Evolutionary conservation across 805 yeast genomes (phyloP).

Genomic region (Peterozyma xylosa): DNA sequence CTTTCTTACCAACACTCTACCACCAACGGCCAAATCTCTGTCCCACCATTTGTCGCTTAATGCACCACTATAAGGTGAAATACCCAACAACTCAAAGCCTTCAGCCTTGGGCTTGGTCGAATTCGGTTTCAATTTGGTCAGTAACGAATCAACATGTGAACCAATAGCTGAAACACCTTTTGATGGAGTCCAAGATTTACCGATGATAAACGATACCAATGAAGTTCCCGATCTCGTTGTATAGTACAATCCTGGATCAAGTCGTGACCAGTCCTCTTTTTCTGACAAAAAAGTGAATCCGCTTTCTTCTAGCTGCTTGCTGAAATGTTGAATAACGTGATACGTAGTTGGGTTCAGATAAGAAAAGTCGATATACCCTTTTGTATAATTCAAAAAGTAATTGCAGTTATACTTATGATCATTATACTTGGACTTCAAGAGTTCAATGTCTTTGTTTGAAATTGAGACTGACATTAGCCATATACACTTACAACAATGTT

Average conservation of each 20-base stretch:
- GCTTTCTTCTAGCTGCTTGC: conserved; percentile 36
- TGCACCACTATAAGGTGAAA: conserved; percentile 79
- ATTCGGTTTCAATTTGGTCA: conserved; percentile 63
- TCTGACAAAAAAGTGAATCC: conserved; percentile 67
- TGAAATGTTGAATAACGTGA: conserved; percentile 56
- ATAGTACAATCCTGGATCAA: conserved; percentile 47
- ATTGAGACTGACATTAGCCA: no score
- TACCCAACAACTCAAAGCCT: conserved; percentile 73
- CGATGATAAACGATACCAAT: conserved; percentile 63
- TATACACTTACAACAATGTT: neutral
- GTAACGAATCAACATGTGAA: conserved; percentile 68
- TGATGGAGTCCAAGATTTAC: conserved; percentile 55
- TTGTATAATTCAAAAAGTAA: neutral
- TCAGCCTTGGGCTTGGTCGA: conserved; percentile 54
- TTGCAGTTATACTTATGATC: neutral
- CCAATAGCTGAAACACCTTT: conserved; percentile 66
- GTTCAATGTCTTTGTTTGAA: neutral
- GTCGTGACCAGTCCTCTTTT: conserved; percentile 43
- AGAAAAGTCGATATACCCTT: conserved; percentile 62
- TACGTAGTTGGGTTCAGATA: conserved; percentile 67
- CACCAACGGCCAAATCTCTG: conserved; percentile 81
- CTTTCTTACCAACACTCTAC: conserved; percentile 46
- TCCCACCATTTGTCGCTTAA: conserved; percentile 66
- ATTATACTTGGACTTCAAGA: neutral
- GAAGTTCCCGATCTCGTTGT: conserved; percentile 64